Evolutionary conservation across 2,329 filamentous ascomycete genomes (phyloP).

Genomic region (Pseudocercospora fuligena): DNA sequence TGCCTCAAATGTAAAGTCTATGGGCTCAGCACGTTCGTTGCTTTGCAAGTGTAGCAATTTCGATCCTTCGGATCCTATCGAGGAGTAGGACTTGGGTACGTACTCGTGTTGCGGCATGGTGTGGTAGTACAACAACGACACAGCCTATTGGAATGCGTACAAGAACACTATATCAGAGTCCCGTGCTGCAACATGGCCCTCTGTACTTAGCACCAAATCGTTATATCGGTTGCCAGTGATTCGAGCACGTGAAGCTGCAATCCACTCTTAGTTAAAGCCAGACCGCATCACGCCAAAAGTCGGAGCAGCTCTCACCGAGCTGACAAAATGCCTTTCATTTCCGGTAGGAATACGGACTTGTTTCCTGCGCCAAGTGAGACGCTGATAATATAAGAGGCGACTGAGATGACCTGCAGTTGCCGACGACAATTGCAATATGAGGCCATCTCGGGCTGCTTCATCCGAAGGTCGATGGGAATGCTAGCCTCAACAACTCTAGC

Average conservation of each 20-base stretch:
- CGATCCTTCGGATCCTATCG: conserved; percentile 35
- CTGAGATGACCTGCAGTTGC: not conserved
- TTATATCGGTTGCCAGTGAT: conserved; percentile 3
- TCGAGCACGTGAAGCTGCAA: conserved; percentile 3
- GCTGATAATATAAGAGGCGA: not conserved
- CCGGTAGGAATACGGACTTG: not conserved
- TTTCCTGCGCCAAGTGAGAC: not conserved
- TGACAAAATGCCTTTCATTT: not conserved
- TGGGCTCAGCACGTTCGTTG: conserved; percentile 46
- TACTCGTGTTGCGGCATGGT: conserved; percentile 56
- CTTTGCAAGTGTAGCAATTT: conserved; percentile 50
- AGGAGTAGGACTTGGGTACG: conserved; percentile 46
- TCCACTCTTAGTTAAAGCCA: not conserved
- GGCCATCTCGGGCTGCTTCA: not conserved
- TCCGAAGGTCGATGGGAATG: not conserved
- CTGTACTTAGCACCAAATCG: not conserved
- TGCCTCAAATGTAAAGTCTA: conserved; percentile 67
- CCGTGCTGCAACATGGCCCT: not conserved
- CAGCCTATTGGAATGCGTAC: not conserved
- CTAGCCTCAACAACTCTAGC: not conserved
- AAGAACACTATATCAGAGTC: not conserved
- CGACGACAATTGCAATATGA: not conserved
- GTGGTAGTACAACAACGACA: not conserved
- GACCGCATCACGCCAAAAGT: not conserved
- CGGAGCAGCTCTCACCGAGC: not conserved